Base-by-base conservation (phyloP, 768 basidiomycete genomes). In the Bullera alba region DNA sequence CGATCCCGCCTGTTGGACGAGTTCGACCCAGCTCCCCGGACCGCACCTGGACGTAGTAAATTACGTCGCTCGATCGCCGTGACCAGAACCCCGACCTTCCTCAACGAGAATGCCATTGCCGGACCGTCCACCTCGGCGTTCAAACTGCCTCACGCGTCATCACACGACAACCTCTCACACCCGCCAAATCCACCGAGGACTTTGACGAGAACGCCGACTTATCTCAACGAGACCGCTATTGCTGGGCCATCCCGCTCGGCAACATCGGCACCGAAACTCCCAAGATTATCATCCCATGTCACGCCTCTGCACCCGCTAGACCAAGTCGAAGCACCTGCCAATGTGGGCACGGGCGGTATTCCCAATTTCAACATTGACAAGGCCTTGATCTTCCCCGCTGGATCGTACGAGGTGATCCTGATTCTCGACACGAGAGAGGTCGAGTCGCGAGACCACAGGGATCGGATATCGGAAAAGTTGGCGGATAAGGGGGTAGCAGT, bases 351-450 rank as follows among this genome's bases (percentile, higher is more conserved):
- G 5, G 26, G 39, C 10, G 49, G 32, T 8, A 7, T 54, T 10
- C 50, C 54, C 2, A 39, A 53, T 21, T 70, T 70, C 46, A 23
- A 38, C 12, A 58, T 60, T 5, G 53, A 64, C 28, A 14, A 50
- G 5, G 73, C 74, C 3, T 53, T 70, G 49, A 46, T 65, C 22
- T 72, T 65, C 49, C 63, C 65, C 0, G 53, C 67, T 0, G 73
- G 72, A 1, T 56, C 72, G 12, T 77, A 74, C 61, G 70, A 74
- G 35, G 66, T 77, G 45, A 51, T 70, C 27, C 64, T 76, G 21
- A 50, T 76, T 46, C 53, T 76, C 42, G 76, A 77, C 48, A 66
- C 59, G 10, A 65, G 76, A 12, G 76, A 77, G 52, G 62, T 72
- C 16, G 65, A 69, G 14, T 62, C 65, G 5, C 61, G 63, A 37